Percentiles rank a stretch among this genome's conserved stretches.
These are phyloP conservation scores for Pythium rishiriense DNA, from an alignment of 352 stramenopile genomes.

Conservation along the genomic window DNA sequence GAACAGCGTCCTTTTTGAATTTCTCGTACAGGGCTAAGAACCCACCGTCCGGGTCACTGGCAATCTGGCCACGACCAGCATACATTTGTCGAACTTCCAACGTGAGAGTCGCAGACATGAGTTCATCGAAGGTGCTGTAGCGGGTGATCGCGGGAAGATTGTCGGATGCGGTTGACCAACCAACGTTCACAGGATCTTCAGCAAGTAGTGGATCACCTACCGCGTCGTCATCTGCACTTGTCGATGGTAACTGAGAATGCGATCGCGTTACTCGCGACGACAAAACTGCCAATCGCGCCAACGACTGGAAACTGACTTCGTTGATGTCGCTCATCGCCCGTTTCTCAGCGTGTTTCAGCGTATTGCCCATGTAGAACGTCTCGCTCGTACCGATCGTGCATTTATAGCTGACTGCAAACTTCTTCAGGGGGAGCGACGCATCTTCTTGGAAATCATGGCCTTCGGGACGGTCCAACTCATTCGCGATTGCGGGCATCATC, in stretches of 20 bases:
- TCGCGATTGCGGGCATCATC: conserved; percentile 88
- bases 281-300: conserved; percentile 77
- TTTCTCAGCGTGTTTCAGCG: conserved; percentile 78
- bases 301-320: conserved; percentile 87
- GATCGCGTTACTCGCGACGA: conserved; percentile 78
- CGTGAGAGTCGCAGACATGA: conserved; percentile 88
- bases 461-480: conserved; percentile 86
- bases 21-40: conserved; percentile 85
- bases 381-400: conserved; percentile 87
- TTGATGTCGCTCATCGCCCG: conserved; percentile 75
- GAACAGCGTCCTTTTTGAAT: conserved; percentile 69
- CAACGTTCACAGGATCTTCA: conserved; percentile 75
- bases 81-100: conserved; percentile 83
- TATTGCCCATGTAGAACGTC: conserved; percentile 87
- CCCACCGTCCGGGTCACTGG: conserved; percentile 78
- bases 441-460: conserved; percentile 91
- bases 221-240: conserved; percentile 44
- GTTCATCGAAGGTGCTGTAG: conserved; percentile 89
- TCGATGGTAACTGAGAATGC: conserved; percentile 53
- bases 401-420: conserved; percentile 90
- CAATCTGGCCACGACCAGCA: conserved; percentile 82
- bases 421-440: conserved; percentile 83
- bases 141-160: conserved; percentile 80
- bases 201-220: conserved; percentile 54
- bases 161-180: conserved; percentile 68